Evolutionary conservation across 2,329 filamentous ascomycete genomes (phyloP).

Genomic region (Pochonia chlamydosporia): DNA sequence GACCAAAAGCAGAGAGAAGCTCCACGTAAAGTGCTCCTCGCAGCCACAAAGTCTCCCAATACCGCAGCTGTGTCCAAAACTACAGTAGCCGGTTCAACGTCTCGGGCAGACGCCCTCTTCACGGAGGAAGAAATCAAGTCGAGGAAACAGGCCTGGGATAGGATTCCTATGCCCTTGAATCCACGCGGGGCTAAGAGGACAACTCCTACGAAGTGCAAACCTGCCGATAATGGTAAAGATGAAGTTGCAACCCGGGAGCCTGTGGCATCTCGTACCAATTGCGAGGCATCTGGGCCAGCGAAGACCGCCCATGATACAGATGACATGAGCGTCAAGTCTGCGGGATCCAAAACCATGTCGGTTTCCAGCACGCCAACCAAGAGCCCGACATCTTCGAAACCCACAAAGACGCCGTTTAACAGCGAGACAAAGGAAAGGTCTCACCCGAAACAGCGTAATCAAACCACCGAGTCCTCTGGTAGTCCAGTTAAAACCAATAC

Average conservation of each 20-base stretch:
- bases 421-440: background rate
- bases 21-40: background rate
- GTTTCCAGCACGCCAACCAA: conserved; percentile 1
- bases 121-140: conserved; percentile 25
- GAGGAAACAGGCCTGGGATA: conserved; percentile 26
- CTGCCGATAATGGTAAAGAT: background rate
- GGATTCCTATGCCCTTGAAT: conserved; percentile 27
- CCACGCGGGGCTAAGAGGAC: conserved; percentile 11
- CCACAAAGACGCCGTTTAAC: background rate
- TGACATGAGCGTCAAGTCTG: background rate
- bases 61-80: background rate
- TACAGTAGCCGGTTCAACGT: background rate
- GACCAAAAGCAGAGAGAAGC: background rate
- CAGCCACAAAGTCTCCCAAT: background rate
- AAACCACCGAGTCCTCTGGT: background rate
- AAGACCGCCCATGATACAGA: background rate
- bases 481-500: background rate
- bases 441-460: background rate
- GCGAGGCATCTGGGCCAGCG: background rate
- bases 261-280: background rate
- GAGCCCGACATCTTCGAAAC: background rate
- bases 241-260: background rate
- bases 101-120: conserved; percentile 16
- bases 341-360: conserved; percentile 5
- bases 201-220: background rate